phyloP scores from a whole-genome alignment of 2,329 filamentous ascomycete genomes.

The Arthrobotrys sphaeroides region DNA sequence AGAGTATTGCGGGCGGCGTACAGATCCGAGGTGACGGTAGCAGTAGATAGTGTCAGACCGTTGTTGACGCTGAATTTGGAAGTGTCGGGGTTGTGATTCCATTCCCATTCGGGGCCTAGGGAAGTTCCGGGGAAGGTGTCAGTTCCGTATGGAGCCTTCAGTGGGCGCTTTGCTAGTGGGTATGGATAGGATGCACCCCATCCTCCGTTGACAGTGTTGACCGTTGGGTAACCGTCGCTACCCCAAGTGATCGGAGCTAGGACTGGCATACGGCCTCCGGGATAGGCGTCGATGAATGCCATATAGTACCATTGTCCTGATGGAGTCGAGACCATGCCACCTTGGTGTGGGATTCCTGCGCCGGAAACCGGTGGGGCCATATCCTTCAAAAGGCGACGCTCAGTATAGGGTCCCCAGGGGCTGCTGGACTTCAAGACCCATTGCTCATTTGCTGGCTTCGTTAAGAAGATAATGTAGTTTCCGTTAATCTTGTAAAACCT shows the following conservation, averaged over 20 bases:
- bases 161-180: constrained; percentile 59
- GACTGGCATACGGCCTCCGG: constrained; percentile 68
- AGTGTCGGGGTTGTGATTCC: constrained; percentile 71
- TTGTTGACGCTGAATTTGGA: constrained; percentile 63
- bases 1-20: constrained; percentile 65
- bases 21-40: constrained; percentile 42
- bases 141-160: constrained; percentile 59
- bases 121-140: constrained; percentile 64
- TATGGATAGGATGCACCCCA: constrained; percentile 65
- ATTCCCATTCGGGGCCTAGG: constrained; percentile 67
- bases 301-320: constrained; percentile 70
- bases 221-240: constrained; percentile 66
- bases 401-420: constrained; percentile 67
- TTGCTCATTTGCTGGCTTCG: constrained; percentile 64
- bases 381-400: constrained; percentile 63
- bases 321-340: constrained; percentile 67
- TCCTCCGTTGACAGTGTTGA: constrained; percentile 62
- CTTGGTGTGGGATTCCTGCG: constrained; percentile 67
- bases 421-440: constrained; percentile 66
- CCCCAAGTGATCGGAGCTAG: constrained; percentile 67
- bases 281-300: constrained; percentile 68
- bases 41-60: constrained; percentile 58
- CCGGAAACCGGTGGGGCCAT: constrained; percentile 63
- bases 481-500: constrained; percentile 70
- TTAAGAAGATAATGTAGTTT: constrained; percentile 68